Evolutionary conservation across 129 eudicot species (phyloP).

Genomic region (Smallanthus sonchifolius): DNA sequence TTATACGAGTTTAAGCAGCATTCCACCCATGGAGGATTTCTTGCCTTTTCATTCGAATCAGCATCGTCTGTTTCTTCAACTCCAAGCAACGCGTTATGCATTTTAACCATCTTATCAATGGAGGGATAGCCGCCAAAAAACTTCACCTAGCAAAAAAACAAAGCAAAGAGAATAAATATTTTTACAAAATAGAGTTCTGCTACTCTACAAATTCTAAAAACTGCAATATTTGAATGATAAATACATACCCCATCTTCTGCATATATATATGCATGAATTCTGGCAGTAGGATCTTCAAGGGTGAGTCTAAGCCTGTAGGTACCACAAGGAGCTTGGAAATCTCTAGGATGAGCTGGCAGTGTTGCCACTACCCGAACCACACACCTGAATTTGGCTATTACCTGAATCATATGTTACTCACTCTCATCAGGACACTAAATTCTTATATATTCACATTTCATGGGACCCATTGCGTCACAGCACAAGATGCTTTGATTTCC

Average conservation of each 20-base stretch:
- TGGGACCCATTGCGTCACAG: neutral
- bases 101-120: slow-evolving; percentile 32
- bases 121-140: slow-evolving; percentile 57
- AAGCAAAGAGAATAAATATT: slow-evolving; percentile 5
- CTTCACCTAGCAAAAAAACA: slow-evolving; percentile 32
- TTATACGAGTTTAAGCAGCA: slow-evolving; percentile 74
- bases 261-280: slow-evolving; percentile 71
- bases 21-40: slow-evolving; percentile 87
- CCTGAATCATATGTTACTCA: slow-evolving; percentile 36
- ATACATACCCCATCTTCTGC: slow-evolving; percentile 75
- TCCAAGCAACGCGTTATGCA: slow-evolving; percentile 63
- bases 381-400: slow-evolving; percentile 72
- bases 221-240: neutral
- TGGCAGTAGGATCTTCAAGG: slow-evolving; percentile 91
- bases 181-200: neutral
- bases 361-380: slow-evolving; percentile 69
- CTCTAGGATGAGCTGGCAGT: slow-evolving; percentile 56
- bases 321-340: slow-evolving; percentile 60
- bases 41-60: slow-evolving; percentile 25
- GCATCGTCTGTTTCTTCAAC: slow-evolving; percentile 24
- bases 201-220: neutral
- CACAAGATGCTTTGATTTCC: neutral
- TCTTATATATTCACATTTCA: neutral
- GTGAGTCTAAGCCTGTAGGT: slow-evolving; percentile 65
- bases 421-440: neutral